These are phyloP conservation scores for Pestalotiopsis sp. DNA, from an alignment of 2,329 filamentous ascomycete species.

Conservation along the genomic window DNA sequence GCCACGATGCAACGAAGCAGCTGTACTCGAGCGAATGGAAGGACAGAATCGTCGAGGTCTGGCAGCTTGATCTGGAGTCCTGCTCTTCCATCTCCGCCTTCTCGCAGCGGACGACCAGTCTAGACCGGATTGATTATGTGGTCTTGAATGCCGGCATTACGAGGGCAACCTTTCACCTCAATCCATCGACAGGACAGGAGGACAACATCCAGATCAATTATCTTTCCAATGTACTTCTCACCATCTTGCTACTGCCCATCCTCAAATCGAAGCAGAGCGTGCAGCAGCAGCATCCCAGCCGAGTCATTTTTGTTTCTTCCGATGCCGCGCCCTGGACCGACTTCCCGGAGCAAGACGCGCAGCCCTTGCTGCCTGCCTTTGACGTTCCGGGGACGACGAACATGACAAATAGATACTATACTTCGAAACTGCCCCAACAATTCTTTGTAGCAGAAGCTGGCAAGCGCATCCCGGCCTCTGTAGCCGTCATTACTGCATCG, in stretches of 20 bases:
- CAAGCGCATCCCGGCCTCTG: too few relatives aligned
- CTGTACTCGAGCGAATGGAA: too few relatives aligned
- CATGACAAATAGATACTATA: too few relatives aligned
- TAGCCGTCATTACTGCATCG: too few relatives aligned
- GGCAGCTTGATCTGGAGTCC: constrained; percentile 45
- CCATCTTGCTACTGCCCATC: constrained; percentile 17
- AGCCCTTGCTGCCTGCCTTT: too few relatives aligned
- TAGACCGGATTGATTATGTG: constrained; percentile 41
- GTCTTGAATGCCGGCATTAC: constrained; percentile 41
- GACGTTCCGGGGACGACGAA: too few relatives aligned
- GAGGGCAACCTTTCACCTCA: not conserved
- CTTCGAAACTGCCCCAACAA: too few relatives aligned
- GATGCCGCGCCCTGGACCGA: not conserved
- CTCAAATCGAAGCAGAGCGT: constrained; percentile 5
- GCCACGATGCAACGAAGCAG: too few relatives aligned
- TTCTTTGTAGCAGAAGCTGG: too few relatives aligned
- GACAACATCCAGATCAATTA: constrained; percentile 21
- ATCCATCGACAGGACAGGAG: constrained; percentile 11
- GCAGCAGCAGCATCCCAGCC: not conserved
- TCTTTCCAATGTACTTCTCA: constrained; percentile 17
- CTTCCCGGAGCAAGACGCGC: not conserved
- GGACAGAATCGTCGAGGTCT: constrained; percentile 20
- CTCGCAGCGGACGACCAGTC: constrained; percentile 26
- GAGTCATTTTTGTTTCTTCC: not conserved
- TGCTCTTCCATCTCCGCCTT: constrained; percentile 47